Conservation (phyloP, 225 moss, liverwort and hornwort species). For the Anthoceros angustus region DNA sequence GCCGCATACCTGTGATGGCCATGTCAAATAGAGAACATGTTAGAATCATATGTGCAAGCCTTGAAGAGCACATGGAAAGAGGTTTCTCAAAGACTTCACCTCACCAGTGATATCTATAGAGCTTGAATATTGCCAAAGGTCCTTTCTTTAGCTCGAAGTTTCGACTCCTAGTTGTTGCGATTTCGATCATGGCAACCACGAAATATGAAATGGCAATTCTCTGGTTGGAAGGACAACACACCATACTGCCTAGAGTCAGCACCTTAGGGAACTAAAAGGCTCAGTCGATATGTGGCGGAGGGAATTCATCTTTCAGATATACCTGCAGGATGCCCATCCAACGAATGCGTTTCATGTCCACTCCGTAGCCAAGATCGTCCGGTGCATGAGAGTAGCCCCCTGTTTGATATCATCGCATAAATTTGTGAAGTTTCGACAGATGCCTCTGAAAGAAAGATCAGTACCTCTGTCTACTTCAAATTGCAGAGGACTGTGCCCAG, state of each 20-base stretch:
- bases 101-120: conserved; percentile 40
- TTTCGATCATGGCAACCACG: conserved; percentile 37
- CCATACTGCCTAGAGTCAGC: too few relatives aligned
- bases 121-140: conserved; percentile 23
- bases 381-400: conserved; percentile 58
- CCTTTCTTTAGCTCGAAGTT: conserved; percentile 17
- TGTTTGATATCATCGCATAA: conserved; percentile 4
- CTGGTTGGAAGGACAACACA: conserved; percentile 17
- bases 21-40: conserved; percentile 6
- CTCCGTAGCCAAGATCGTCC: conserved; percentile 33
- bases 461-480: background rate
- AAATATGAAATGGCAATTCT: conserved; percentile 48
- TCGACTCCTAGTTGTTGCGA: conserved; percentile 27
- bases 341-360: conserved; percentile 32
- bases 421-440: background rate
- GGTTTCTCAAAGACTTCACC: conserved; percentile 1
- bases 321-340: conserved; percentile 61
- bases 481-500: background rate
- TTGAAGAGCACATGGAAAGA: background rate
- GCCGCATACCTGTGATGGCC: conserved; percentile 27
- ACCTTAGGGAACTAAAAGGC: background rate
- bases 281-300: background rate
- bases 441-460: background rate
- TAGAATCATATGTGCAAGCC: conserved; percentile 6
- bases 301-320: conserved; percentile 1